These are phyloP conservation scores for Phylloboletellus chloephorus DNA, from an alignment of 1,284 basidiomycete species.

Conservation along the genomic window DNA sequence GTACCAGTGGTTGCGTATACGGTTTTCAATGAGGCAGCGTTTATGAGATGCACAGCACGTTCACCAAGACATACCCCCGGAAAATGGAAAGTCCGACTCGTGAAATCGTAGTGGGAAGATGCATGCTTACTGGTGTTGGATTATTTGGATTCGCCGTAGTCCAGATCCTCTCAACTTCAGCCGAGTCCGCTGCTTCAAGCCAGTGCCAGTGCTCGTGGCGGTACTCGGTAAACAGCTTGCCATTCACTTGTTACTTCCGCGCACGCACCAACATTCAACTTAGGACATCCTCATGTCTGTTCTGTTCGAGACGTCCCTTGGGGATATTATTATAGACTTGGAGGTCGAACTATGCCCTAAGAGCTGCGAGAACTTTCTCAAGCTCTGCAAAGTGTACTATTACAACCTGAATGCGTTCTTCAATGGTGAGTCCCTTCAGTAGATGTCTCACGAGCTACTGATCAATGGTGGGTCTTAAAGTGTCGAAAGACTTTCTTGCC, in stretches of 20 bases:
- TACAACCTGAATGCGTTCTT: constrained; percentile 97
- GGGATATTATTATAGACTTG: constrained; percentile 94
- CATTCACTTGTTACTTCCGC: no score
- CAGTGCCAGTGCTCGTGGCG: no score
- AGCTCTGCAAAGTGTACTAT: constrained; percentile 94
- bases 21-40: no score
- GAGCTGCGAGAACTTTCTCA: constrained; percentile 93
- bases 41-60: no score
- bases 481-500: constrained; percentile 94
- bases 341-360: constrained; percentile 88
- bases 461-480: constrained; percentile 31
- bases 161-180: no score
- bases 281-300: constrained; percentile 79
- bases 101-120: no score
- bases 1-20: neutral
- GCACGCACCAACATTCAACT: neutral
- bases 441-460: constrained; percentile 8
- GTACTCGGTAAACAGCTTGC: neutral
- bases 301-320: constrained; percentile 91
- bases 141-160: no score
- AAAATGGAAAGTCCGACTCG: no score
- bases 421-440: constrained; percentile 62
- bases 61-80: no score
- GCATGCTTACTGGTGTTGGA: no score
- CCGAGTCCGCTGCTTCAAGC: no score